Evolutionary conservation across 1,139 yeast genomes (phyloP), one percentile per base, ranked within the genome.

Genomic region (Kazachstania sp.): DNA sequence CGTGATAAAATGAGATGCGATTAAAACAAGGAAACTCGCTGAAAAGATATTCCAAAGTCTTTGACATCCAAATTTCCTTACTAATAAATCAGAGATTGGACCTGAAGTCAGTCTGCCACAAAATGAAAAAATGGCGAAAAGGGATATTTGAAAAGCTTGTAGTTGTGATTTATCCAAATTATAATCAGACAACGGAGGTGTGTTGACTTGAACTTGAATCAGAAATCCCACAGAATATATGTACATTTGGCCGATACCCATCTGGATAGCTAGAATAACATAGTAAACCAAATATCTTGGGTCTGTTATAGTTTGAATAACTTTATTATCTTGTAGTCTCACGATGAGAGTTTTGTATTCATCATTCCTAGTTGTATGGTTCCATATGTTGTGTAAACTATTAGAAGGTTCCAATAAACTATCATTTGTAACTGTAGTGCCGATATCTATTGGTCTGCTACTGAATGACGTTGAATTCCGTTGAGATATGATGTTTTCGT

Each of bases 171-270:
- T 63, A 43, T 55, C 49, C 31, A 52, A 19, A 28, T 49, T 30
- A 42, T 58, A 20, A 32, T 55, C 53, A 16, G 56, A 56, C 4
- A 44, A 12, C 15, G 65, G 57, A 37, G 63, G 56, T 47, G 69
- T 70, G 44, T 63, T 50, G 4, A 56, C 59, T 49, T 70, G 72
- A 1, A 88, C 85, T 53, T 78, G 75, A 26, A 83, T 78, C 39
- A 84, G 73, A 57, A 78, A 83, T 0, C 95, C 95, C 45, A 85
- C 79, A 4, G 86, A 77, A 58, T 77, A 83, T 30, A 85, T 84
- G 60, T 83, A 85, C 74, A 83, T 79, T 61, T 85, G 92, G 9
- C 94, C 94, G 51, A 81, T 72, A 1, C 88, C 86, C 55, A 85
- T 83, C 41, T 83, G 67, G 2, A 78, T 65, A 1, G 88, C 84